Conservation (phyloP, 2,329 filamentous ascomycete species). For the Akanthomyces dipterigenus region DNA sequence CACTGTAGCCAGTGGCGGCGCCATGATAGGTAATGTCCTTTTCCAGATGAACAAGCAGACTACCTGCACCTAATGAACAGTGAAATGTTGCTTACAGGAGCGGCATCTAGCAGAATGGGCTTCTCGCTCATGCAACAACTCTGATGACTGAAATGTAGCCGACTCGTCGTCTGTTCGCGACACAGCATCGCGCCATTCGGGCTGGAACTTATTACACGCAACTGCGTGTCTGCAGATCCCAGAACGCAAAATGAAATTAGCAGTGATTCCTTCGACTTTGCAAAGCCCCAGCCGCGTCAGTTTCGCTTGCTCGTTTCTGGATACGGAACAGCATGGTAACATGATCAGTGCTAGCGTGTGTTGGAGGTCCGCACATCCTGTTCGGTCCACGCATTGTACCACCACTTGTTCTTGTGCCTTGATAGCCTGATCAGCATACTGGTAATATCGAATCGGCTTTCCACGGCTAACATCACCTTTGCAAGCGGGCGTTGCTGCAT, state of each 20-base stretch:
- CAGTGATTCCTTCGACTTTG: neutral
- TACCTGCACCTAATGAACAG: neutral
- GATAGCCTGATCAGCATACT: neutral
- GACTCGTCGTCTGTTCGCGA: neutral
- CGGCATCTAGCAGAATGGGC: neutral
- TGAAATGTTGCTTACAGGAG: neutral
- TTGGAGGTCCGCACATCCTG: slow-evolving; percentile 1
- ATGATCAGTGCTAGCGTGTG: neutral
- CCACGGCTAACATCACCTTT: neutral
- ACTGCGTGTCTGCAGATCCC: neutral
- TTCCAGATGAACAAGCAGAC: neutral
- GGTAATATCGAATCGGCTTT: neutral
- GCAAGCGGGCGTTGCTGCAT: neutral
- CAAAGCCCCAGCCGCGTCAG: neutral
- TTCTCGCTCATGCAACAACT: too few species aligned
- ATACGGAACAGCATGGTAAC: neutral
- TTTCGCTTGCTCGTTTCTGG: neutral
- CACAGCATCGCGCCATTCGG: neutral
- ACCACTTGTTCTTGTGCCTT: neutral
- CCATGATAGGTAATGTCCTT: slow-evolving; percentile 4
- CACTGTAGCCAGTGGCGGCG: slow-evolving; percentile 1
- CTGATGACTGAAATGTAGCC: too few species aligned
- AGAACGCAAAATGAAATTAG: neutral
- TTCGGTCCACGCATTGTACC: neutral
- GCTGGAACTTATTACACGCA: neutral